phyloP scores from a whole-genome alignment of 129 eudicot species.

The Flaveria ramosissima region DNA sequence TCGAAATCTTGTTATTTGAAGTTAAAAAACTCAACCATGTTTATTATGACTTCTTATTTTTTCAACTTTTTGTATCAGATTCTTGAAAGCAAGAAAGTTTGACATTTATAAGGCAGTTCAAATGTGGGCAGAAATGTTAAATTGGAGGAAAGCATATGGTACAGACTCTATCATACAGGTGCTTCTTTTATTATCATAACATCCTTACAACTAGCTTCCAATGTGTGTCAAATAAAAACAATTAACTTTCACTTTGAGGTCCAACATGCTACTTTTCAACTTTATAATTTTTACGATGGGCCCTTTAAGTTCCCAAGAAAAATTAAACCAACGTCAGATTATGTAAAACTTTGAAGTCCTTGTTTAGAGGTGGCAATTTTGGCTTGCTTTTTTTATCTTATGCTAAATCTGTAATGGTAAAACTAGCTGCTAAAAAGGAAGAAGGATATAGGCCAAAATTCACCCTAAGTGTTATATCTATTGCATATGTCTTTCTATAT shows the following conservation, averaged over 20 bases:
- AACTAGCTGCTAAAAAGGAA: no score
- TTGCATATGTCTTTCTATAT: no score
- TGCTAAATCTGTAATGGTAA: no score
- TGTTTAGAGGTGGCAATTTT: no score
- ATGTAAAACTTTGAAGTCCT: no score
- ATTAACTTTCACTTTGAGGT: neutral
- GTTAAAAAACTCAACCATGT: neutral
- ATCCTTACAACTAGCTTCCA: neutral
- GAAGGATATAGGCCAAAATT: no score
- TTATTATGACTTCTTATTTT: neutral
- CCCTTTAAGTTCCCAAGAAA: no score
- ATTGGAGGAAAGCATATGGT: conserved; percentile 83
- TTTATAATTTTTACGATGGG: no score
- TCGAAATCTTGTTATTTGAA: neutral
- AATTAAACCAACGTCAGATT: no score
- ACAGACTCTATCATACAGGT: conserved; percentile 84
- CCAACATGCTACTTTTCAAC: neutral
- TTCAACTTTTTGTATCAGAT: conserved; percentile 49
- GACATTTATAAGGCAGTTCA: conserved; percentile 75
- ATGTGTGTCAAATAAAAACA: neutral
- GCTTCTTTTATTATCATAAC: neutral
- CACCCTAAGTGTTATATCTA: no score
- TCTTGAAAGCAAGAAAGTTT: conserved; percentile 87
- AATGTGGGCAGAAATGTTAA: conserved; percentile 95
- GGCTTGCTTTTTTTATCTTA: no score